These are phyloP conservation scores for Tulasnella sp. DNA, from an alignment of 768 basidiomycete genomes.

Conservation along the genomic window DNA sequence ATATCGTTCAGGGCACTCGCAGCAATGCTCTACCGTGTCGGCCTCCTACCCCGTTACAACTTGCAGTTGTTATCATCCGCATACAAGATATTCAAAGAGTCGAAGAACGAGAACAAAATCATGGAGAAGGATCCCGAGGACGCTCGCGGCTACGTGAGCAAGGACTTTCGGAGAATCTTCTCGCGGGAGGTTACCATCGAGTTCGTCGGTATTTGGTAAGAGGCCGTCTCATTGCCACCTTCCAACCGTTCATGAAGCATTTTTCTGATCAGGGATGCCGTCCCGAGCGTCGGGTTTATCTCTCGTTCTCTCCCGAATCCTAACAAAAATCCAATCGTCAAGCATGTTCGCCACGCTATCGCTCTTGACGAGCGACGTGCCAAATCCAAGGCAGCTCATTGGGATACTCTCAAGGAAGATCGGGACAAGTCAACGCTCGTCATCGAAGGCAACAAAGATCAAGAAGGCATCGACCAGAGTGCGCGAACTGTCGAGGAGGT, in stretches of 20 bases:
- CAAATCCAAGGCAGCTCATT: slow-evolving; percentile 33
- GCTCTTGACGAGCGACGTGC: slow-evolving; percentile 36
- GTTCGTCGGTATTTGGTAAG: slow-evolving; percentile 75
- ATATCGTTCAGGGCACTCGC: not conserved
- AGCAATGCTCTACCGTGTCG: slow-evolving; percentile 41
- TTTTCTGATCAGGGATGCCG: slow-evolving; percentile 4
- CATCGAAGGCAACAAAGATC: not conserved
- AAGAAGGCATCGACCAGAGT: no score
- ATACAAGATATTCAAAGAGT: slow-evolving; percentile 62
- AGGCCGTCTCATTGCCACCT: not conserved
- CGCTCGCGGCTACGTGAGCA: slow-evolving; percentile 32
- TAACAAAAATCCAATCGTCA: slow-evolving; percentile 27
- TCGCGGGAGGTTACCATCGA: slow-evolving; percentile 60
- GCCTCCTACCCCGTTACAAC: slow-evolving; percentile 65
- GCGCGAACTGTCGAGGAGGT: slow-evolving; percentile 20
- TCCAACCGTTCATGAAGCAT: not conserved
- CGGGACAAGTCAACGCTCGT: not conserved
- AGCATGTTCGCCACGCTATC: slow-evolving; percentile 36
- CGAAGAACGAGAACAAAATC: slow-evolving; percentile 46
- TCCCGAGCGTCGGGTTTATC: slow-evolving; percentile 20
- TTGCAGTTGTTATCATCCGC: slow-evolving; percentile 68
- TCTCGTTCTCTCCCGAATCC: slow-evolving; percentile 13
- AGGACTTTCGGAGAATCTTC: slow-evolving; percentile 69
- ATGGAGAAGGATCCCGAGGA: slow-evolving; percentile 8
- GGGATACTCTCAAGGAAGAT: not conserved